Evolutionary conservation across 495 filamentous ascomycete species (phyloP).

Genomic region (Penicillium canescens): DNA sequence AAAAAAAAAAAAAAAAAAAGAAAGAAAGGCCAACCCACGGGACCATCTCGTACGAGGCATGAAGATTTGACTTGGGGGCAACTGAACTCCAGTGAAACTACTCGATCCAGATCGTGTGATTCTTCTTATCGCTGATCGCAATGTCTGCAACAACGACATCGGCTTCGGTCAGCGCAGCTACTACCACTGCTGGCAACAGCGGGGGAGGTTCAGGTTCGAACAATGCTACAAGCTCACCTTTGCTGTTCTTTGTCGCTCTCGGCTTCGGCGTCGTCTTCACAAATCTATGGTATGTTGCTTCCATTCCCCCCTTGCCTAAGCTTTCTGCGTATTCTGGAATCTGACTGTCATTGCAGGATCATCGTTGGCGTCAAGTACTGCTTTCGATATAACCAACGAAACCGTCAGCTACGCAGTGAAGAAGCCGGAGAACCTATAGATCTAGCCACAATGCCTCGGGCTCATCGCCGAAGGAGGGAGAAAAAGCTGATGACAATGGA

Average conservation of each 20-base stretch:
- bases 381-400: conserved; percentile 95
- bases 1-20: no score
- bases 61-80: neutral
- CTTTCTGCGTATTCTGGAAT: neutral
- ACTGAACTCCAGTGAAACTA: neutral
- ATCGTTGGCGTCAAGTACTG: conserved; percentile 99
- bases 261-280: conserved; percentile 99
- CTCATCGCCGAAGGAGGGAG: conserved; percentile 81
- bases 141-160: conserved; percentile 27
- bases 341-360: conserved; percentile 65
- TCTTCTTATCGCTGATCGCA: neutral
- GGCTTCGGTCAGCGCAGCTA: conserved; percentile 20
- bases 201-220: conserved; percentile 7
- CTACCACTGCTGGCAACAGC: conserved; percentile 17
- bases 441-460: conserved; percentile 73
- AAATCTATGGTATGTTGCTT: conserved; percentile 81
- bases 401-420: conserved; percentile 72
- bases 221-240: conserved; percentile 70
- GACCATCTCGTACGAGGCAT: neutral
- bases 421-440: conserved; percentile 88
- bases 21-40: no score
- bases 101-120: neutral
- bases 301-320: neutral
- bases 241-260: conserved; percentile 95
- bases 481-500: conserved; percentile 99